Conservation (phyloP, 2,329 filamentous ascomycete species). For the Fusarium robinianum region DNA sequence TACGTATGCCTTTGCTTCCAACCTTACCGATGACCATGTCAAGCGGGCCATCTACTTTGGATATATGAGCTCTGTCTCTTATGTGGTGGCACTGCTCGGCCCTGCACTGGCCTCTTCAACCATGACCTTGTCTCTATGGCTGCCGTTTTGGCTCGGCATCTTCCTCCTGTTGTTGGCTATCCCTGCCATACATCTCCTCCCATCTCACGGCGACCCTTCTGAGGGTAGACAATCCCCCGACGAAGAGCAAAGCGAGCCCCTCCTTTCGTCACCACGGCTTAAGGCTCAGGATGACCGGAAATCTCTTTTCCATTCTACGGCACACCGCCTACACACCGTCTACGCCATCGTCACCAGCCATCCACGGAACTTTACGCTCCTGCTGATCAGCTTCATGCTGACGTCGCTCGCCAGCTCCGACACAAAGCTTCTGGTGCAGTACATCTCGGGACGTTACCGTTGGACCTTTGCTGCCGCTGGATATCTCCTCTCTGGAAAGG, state of each 20-base stretch:
- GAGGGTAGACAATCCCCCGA: neutral
- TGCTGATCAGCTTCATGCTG: slow-evolving; percentile 52
- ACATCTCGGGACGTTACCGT: slow-evolving; percentile 54
- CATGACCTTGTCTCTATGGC: slow-evolving; percentile 50
- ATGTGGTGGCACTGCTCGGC: slow-evolving; percentile 51
- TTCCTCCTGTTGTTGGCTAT: slow-evolving; percentile 21
- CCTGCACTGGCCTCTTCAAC: slow-evolving; percentile 52
- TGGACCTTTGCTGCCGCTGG: slow-evolving; percentile 54
- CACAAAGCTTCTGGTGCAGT: slow-evolving; percentile 55
- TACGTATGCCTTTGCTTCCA: slow-evolving; percentile 51
- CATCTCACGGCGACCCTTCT: neutral
- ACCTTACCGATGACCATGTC: slow-evolving; percentile 49
- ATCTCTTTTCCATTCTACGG: slow-evolving; percentile 23
- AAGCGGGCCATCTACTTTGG: slow-evolving; percentile 55
- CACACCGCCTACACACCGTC: slow-evolving; percentile 35
- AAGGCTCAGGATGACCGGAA: slow-evolving; percentile 41
- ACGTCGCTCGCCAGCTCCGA: slow-evolving; percentile 56
- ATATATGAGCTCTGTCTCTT: slow-evolving; percentile 54
- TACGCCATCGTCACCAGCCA: slow-evolving; percentile 43
- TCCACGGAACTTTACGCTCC: slow-evolving; percentile 48
- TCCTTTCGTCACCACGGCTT: slow-evolving; percentile 46
- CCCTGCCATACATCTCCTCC: slow-evolving; percentile 21
- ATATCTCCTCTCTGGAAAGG: slow-evolving; percentile 54
- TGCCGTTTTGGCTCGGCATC: slow-evolving; percentile 45
- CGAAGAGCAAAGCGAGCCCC: slow-evolving; percentile 44